A percentile compares a stretch with the other conserved stretches of the same genome.
Evolutionary conservation across 2,329 filamentous ascomycete species (phyloP).

Genomic region (Claviceps quebecensis): DNA sequence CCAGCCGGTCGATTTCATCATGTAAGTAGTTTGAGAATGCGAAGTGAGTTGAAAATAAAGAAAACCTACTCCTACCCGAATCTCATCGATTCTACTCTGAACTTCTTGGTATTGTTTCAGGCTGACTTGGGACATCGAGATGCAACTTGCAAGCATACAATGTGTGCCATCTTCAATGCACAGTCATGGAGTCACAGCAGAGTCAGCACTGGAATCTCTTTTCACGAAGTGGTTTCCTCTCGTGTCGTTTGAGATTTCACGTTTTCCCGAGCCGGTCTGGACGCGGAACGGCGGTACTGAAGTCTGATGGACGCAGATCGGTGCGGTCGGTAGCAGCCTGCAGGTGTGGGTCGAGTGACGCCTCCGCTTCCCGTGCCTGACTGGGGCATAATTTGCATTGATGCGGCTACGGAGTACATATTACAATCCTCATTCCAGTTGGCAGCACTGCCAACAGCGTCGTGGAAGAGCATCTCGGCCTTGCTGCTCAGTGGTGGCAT

Average conservation of each 20-base stretch:
- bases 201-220: neutral
- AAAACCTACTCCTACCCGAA: neutral
- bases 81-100: neutral
- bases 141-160: neutral
- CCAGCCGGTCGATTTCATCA: no score
- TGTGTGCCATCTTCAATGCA: neutral
- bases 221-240: neutral
- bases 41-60: neutral
- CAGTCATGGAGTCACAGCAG: neutral
- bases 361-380: conserved; percentile 2
- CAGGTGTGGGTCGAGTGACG: conserved; percentile 1
- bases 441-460: neutral
- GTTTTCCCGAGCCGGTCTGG: conserved; percentile 2
- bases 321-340: conserved; percentile 4
- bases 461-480: neutral
- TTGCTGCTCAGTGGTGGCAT: conserved; percentile 4
- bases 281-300: conserved; percentile 2
- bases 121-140: neutral
- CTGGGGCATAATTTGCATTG: neutral
- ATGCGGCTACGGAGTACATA: neutral
- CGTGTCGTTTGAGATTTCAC: neutral
- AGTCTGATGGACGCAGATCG: conserved; percentile 4
- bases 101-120: neutral
- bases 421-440: conserved; percentile 1
- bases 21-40: neutral